These are phyloP conservation scores for Suillus alpinus DNA, from an alignment of 768 basidiomycete species.

Conservation along the genomic window DNA sequence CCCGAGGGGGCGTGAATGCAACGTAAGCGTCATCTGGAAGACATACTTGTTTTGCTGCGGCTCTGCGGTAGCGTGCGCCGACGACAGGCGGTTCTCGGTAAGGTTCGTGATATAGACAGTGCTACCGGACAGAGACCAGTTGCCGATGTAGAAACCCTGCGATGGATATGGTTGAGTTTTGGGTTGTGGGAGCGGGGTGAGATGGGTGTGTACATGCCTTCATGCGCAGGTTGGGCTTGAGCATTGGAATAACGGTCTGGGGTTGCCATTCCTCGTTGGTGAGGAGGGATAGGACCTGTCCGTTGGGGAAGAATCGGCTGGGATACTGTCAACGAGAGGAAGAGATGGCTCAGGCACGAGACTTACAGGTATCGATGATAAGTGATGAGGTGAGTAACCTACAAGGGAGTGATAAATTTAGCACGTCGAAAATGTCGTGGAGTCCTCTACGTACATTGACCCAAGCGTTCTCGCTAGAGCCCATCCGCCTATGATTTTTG, in stretches of 20 bases:
- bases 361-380: constrained; percentile 89
- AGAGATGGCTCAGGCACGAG: background rate
- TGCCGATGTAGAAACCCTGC: constrained; percentile 71
- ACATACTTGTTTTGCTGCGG: constrained; percentile 46
- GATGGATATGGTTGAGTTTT: constrained; percentile 3
- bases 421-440: background rate
- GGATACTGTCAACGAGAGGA: constrained; percentile 2
- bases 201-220: constrained; percentile 45
- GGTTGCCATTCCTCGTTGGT: constrained; percentile 76
- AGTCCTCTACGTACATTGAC: constrained; percentile 58
- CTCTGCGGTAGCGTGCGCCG: constrained; percentile 7
- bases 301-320: constrained; percentile 86
- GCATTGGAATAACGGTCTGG: constrained; percentile 66
- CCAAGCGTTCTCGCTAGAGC: constrained; percentile 84
- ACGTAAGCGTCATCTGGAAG: constrained; percentile 70
- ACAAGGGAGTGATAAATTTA: constrained; percentile 9
- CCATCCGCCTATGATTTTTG: constrained; percentile 52
- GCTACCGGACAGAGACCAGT: constrained; percentile 66
- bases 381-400: constrained; percentile 85
- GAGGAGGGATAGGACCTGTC: constrained; percentile 81
- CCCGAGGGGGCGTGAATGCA: constrained; percentile 73
- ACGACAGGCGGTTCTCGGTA: constrained; percentile 39
- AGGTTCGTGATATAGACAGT: constrained; percentile 63
- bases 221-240: constrained; percentile 75
- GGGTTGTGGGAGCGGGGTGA: background rate